These are phyloP conservation scores for Nemania abortiva DNA, from an alignment of 2,329 filamentous ascomycete genomes.

Conservation along the genomic window DNA sequence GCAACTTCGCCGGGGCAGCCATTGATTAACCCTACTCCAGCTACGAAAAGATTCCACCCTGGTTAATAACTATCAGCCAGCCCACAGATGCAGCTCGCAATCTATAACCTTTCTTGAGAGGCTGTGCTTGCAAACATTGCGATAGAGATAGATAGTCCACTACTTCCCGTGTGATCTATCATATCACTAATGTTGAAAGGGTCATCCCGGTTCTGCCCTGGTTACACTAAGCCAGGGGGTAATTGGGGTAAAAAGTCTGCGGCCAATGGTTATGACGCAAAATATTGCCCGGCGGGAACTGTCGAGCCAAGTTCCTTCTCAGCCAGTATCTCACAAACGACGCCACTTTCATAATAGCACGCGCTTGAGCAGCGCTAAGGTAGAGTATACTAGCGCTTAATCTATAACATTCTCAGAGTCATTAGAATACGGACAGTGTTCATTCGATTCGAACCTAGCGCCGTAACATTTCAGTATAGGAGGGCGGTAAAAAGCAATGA, in stretches of 20 bases:
- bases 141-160: neutral
- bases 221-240: neutral
- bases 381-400: neutral
- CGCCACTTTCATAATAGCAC: constrained; percentile 11
- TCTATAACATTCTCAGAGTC: neutral
- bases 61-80: neutral
- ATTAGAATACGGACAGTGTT: neutral
- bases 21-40: no score
- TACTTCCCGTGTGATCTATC: neutral
- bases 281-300: neutral
- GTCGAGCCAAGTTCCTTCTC: neutral
- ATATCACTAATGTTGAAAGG: neutral
- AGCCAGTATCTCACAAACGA: constrained; percentile 1
- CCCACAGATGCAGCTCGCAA: neutral
- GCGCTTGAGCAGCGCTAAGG: neutral
- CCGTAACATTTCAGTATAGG: neutral
- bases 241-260: neutral
- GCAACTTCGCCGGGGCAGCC: no score
- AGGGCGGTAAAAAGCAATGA: neutral
- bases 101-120: neutral
- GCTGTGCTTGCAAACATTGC: neutral
- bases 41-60: no score
- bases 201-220: neutral
- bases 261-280: neutral
- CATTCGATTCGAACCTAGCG: neutral